Evolutionary conservation across 352 stramenopile genomes (phyloP).

Genomic region (Pythium volutum): DNA sequence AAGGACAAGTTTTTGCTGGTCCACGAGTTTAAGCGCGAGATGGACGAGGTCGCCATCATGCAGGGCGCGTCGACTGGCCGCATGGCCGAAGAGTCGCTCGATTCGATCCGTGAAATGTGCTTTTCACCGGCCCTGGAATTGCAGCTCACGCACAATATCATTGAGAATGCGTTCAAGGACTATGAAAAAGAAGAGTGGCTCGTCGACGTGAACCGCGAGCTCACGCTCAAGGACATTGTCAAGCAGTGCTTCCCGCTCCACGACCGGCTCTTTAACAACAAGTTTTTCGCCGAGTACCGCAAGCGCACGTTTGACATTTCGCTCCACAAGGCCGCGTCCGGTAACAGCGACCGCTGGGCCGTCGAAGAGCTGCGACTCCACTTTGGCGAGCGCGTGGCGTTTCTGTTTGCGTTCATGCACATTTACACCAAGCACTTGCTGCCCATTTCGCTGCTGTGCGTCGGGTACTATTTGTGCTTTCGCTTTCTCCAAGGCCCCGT

Average conservation of each 20-base stretch:
- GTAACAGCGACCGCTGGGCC: conserved; percentile 82
- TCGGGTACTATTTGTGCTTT: conserved; percentile 79
- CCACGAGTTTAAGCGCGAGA: conserved; percentile 86
- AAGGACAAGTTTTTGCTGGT: conserved; percentile 77
- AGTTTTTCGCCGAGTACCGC: conserved; percentile 86
- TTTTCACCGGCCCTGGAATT: conserved; percentile 84
- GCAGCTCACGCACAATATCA: conserved; percentile 88
- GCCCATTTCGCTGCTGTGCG: conserved; percentile 56
- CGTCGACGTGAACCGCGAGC: conserved; percentile 79
- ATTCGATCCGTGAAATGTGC: conserved; percentile 79
- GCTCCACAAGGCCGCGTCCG: conserved; percentile 56
- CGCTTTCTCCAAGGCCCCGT: conserved; percentile 51
- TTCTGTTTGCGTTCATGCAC: conserved; percentile 89
- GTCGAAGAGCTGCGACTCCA: conserved; percentile 85
- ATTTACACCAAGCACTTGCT: conserved; percentile 88
- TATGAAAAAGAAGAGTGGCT: conserved; percentile 89
- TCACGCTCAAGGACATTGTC: conserved; percentile 73
- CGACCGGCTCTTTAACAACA: conserved; percentile 81
- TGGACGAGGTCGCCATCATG: conserved; percentile 83
- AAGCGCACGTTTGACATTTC: conserved; percentile 78
- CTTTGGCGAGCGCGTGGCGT: conserved; percentile 87
- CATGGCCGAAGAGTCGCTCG: conserved; percentile 73
- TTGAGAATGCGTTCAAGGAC: conserved; percentile 82
- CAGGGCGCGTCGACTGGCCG: conserved; percentile 60
- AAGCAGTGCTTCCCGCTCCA: conserved; percentile 83